phyloP scores from a whole-genome alignment of 2,329 filamentous ascomycete species.

The Sporothrix mexicana region DNA sequence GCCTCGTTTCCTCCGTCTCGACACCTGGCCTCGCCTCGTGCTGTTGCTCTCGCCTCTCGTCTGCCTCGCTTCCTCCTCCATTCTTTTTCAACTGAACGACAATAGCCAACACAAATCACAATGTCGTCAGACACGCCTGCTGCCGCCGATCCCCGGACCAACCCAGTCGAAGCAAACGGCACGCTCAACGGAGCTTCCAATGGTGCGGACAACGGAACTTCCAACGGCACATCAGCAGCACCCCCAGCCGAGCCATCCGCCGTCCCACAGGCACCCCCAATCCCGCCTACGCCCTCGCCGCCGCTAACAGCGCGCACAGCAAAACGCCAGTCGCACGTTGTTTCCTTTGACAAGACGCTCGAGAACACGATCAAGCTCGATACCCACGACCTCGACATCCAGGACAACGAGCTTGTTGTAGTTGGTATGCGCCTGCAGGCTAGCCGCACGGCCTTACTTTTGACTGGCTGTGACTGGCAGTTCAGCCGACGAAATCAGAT shows the following conservation, averaged over 20 bases:
- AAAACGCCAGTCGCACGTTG: slow-evolving; percentile 35
- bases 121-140: slow-evolving; percentile 17
- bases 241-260: neutral
- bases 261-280: neutral
- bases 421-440: slow-evolving; percentile 28
- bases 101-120: neutral
- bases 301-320: slow-evolving; percentile 19
- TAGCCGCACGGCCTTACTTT: neutral
- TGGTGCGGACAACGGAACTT: neutral
- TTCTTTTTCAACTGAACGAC: neutral
- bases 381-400: slow-evolving; percentile 38
- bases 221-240: neutral
- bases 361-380: slow-evolving; percentile 39
- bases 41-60: neutral
- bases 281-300: slow-evolving; percentile 11
- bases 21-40: neutral
- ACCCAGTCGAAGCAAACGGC: neutral
- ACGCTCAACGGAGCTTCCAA: neutral
- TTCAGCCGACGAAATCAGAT: neutral
- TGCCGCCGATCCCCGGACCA: neutral
- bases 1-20: slow-evolving; percentile 9
- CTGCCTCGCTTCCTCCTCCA: neutral
- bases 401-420: slow-evolving; percentile 34
- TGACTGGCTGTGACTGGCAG: neutral
- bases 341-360: slow-evolving; percentile 40